Conservation (phyloP, 257 asterid genomes). For the Solanum habrochaites region DNA sequence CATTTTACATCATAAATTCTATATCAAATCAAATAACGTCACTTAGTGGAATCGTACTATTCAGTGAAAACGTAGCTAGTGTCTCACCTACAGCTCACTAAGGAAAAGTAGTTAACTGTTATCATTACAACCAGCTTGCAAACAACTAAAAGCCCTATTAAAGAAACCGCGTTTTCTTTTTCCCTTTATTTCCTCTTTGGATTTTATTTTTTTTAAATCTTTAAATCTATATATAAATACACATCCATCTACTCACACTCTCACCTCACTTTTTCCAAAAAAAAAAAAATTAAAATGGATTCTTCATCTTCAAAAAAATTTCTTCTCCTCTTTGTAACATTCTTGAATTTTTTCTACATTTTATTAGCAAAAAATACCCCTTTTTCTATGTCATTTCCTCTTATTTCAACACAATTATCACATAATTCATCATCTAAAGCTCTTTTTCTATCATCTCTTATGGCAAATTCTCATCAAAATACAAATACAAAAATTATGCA, state of each 20-base stretch:
- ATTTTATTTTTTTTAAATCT: background rate
- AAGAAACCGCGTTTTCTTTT: constrained; percentile 1
- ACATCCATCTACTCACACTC: background rate
- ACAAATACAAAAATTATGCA: background rate
- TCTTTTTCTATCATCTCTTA: constrained; percentile 17
- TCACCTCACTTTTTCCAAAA: background rate
- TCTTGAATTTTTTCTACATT: background rate
- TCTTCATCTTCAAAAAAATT: background rate
- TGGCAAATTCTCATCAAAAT: background rate
- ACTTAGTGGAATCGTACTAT: background rate
- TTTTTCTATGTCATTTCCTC: constrained; percentile 37
- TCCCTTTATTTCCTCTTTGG: background rate
- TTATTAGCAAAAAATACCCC: background rate
- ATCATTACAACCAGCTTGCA: constrained; percentile 1
- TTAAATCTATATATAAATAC: constrained; percentile 24
- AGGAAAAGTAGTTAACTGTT: background rate
- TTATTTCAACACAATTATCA: constrained; percentile 30
- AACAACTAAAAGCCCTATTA: background rate
- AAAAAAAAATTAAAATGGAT: constrained; percentile 16
- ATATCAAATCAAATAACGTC: background rate
- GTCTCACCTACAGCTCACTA: background rate
- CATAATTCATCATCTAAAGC: constrained; percentile 17
- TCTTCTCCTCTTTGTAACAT: constrained; percentile 5
- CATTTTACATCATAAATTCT: rapidly evolving
- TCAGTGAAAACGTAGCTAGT: background rate